Percentiles rank a stretch among this genome's conserved stretches.
These are phyloP conservation scores for Trypanosoma avium DNA, from an alignment of 208 protist species.

Conservation along the genomic window DNA sequence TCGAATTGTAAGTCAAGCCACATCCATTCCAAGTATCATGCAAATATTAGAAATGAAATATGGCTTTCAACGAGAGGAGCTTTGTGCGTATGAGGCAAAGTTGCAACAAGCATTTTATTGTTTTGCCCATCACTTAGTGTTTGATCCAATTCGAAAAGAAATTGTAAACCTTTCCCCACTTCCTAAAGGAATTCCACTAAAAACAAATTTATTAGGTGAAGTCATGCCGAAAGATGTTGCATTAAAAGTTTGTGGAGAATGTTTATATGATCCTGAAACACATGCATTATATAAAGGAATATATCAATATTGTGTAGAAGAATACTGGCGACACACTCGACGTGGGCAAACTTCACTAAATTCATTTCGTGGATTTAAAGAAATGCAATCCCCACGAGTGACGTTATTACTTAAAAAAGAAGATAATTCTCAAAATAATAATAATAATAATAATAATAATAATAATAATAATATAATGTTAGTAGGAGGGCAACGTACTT, in stretches of 20 bases:
- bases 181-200: constrained; percentile 36
- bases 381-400: constrained; percentile 46
- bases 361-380: constrained; percentile 61
- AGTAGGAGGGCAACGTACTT: background rate
- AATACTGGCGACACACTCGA: constrained; percentile 50
- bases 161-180: constrained; percentile 54
- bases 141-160: constrained; percentile 54
- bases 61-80: constrained; percentile 57
- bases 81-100: constrained; percentile 51
- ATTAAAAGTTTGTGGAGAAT: constrained; percentile 60
- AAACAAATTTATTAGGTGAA: constrained; percentile 55
- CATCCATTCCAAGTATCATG: constrained; percentile 53
- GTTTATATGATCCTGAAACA: constrained; percentile 62
- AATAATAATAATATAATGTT: too few relatives aligned
- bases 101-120: constrained; percentile 80
- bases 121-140: constrained; percentile 90
- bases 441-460: too few relatives aligned
- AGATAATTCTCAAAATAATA: too few relatives aligned
- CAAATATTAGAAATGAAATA: constrained; percentile 38
- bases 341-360: constrained; percentile 58
- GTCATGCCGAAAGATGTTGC: constrained; percentile 41
- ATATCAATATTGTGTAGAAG: constrained; percentile 46
- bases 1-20: constrained; percentile 58
- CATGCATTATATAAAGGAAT: constrained; percentile 45
- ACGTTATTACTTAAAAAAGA: too few relatives aligned